phyloP scores from a whole-genome alignment of 768 basidiomycete genomes.

The Cytidiella melzeri region DNA sequence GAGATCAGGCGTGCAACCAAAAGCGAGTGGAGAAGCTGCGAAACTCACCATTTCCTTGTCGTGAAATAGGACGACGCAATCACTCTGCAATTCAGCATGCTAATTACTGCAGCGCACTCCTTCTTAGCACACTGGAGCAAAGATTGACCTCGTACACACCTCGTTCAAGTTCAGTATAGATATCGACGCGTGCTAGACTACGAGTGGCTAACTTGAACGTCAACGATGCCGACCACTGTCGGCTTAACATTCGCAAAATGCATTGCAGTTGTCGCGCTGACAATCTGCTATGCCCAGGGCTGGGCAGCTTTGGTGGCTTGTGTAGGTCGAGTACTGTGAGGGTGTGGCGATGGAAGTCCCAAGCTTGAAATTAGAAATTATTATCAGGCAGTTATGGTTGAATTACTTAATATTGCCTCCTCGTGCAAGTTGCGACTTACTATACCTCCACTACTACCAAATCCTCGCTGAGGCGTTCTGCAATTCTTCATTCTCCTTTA shows the following conservation, averaged over 20 bases:
- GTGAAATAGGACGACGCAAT: slow-evolving; percentile 84
- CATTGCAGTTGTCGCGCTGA: slow-evolving; percentile 38
- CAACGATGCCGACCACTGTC: slow-evolving; percentile 86
- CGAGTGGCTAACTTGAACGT: slow-evolving; percentile 92
- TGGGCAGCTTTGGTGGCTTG: too few relatives aligned
- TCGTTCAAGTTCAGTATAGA: slow-evolving; percentile 95
- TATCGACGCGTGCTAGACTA: slow-evolving; percentile 94
- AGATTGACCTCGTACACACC: slow-evolving; percentile 37
- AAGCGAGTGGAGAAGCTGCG: too few relatives aligned
- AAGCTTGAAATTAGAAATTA: too few relatives aligned
- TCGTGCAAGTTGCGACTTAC: too few relatives aligned
- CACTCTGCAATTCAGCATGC: slow-evolving; percentile 97
- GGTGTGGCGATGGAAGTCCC: too few relatives aligned
- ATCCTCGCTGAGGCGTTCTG: too few relatives aligned
- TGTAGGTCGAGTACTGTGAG: too few relatives aligned
- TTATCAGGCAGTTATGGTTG: too few relatives aligned
- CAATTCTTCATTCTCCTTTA: too few relatives aligned
- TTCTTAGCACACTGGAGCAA: slow-evolving; percentile 71
- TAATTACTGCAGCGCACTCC: slow-evolving; percentile 97
- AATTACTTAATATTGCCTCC: too few relatives aligned
- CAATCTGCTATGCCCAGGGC: slow-evolving; percentile 33
- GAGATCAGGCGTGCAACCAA: too few relatives aligned
- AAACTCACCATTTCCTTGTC: slow-evolving; percentile 82
- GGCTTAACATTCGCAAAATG: slow-evolving; percentile 30
- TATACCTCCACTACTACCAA: neutral